Evolutionary conservation across 1,284 basidiomycete genomes (phyloP).

Genomic region (Trichosporon asahii): DNA sequence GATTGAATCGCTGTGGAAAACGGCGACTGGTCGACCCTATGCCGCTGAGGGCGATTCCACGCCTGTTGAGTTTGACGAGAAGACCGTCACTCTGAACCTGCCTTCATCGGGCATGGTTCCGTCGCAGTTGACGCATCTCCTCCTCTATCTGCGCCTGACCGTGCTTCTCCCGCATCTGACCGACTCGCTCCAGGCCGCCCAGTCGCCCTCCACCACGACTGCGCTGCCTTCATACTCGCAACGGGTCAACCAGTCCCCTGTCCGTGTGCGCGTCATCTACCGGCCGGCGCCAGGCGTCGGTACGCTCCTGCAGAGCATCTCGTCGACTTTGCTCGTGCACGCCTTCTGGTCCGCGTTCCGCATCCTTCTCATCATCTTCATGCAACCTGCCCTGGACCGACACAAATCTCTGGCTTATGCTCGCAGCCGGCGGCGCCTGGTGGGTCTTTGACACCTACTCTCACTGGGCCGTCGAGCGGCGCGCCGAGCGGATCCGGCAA

Average conservation of each 20-base stretch:
- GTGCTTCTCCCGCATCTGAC: slow-evolving; percentile 35
- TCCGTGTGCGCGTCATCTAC: slow-evolving; percentile 11
- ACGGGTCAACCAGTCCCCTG: neutral
- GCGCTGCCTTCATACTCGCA: neutral
- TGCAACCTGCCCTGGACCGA: slow-evolving; percentile 43
- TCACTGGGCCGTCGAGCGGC: slow-evolving; percentile 16
- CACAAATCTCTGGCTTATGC: slow-evolving; percentile 37
- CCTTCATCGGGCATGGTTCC: slow-evolving; percentile 32
- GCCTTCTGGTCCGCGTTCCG: slow-evolving; percentile 37
- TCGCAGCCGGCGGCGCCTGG: slow-evolving; percentile 32
- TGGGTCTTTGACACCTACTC: slow-evolving; percentile 36
- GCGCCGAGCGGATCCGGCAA: neutral
- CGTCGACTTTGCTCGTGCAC: slow-evolving; percentile 28
- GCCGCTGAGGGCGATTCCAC: slow-evolving; percentile 27
- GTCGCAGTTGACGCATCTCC: slow-evolving; percentile 35
- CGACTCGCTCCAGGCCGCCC: slow-evolving; percentile 13
- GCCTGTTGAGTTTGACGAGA: slow-evolving; percentile 41
- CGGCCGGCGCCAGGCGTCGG: slow-evolving; percentile 11
- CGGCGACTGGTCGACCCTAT: slow-evolving; percentile 26
- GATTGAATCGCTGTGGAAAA: slow-evolving; percentile 29
- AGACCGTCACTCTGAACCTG: slow-evolving; percentile 32
- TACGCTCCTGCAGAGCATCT: slow-evolving; percentile 17
- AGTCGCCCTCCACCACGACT: neutral
- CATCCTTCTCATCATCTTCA: slow-evolving; percentile 37
- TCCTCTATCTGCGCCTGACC: slow-evolving; percentile 40